These are phyloP conservation scores for Melanopsichium pennsylvanicum DNA, from an alignment of 1,284 basidiomycete species.

Conservation along the genomic window DNA sequence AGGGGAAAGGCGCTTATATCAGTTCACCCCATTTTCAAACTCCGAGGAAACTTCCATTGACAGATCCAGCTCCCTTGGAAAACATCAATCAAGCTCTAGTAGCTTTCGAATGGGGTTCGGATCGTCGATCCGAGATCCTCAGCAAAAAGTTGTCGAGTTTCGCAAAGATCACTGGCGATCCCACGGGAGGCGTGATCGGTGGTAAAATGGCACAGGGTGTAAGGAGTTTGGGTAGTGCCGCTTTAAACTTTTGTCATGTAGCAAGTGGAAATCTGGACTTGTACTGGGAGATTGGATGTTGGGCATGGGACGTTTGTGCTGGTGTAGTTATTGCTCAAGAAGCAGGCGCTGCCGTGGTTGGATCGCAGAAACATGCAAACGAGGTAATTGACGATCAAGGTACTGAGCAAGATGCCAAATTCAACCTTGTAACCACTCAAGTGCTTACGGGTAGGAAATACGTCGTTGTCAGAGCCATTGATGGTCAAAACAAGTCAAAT, in stretches of 20 bases:
- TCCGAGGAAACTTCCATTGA: constrained; percentile 72
- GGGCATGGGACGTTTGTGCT: constrained; percentile 71
- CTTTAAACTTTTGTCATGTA: constrained; percentile 59
- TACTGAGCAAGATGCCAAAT: constrained; percentile 70
- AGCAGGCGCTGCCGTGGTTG: constrained; percentile 68
- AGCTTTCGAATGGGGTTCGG: constrained; percentile 91
- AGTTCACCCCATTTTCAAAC: constrained; percentile 66
- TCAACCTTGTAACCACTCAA: constrained; percentile 71
- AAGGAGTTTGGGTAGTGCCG: constrained; percentile 56
- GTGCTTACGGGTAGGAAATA: constrained; percentile 86
- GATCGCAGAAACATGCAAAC: constrained; percentile 44
- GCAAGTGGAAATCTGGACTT: constrained; percentile 58
- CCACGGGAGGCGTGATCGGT: constrained; percentile 71
- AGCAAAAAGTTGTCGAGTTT: constrained; percentile 77
- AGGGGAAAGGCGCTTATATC: constrained; percentile 82
- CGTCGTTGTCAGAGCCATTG: constrained; percentile 73
- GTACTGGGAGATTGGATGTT: constrained; percentile 65
- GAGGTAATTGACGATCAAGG: too few relatives aligned
- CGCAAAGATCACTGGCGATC: constrained; percentile 79
- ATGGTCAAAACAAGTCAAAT: constrained; percentile 69
- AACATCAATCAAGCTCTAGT: constrained; percentile 83
- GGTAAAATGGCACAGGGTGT: constrained; percentile 85
- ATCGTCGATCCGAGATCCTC: constrained; percentile 71
- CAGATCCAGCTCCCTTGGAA: constrained; percentile 74
- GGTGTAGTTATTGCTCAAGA: constrained; percentile 92